Evolutionary conservation across 108 stramenopile species (phyloP).

Genomic region (Parmales sp.): DNA sequence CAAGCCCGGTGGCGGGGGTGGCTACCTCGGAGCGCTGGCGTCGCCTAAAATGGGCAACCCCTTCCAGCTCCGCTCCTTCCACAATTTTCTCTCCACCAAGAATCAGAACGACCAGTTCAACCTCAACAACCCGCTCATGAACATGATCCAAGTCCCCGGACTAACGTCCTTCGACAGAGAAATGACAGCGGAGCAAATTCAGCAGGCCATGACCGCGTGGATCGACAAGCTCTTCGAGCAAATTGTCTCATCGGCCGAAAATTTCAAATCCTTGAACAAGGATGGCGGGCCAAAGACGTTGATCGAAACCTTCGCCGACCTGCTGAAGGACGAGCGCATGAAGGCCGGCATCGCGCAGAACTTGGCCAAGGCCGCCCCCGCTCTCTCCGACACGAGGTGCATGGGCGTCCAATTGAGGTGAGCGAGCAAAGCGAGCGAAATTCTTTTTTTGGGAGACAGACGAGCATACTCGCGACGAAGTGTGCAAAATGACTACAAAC

Average conservation of each 20-base stretch:
- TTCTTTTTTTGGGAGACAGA: too few relatives aligned
- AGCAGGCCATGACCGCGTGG: neutral
- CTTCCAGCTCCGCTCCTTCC: slow-evolving; percentile 41
- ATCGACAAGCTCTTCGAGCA: neutral
- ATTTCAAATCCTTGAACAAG: slow-evolving; percentile 48
- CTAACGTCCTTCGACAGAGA: neutral
- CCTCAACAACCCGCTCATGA: neutral
- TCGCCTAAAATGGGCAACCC: slow-evolving; percentile 75
- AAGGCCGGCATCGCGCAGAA: slow-evolving; percentile 71
- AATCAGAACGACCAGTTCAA: neutral
- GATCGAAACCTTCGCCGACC: slow-evolving; percentile 70
- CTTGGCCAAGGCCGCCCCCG: slow-evolving; percentile 70
- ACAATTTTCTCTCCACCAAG: neutral
- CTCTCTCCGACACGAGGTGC: slow-evolving; percentile 71
- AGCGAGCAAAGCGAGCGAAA: too few relatives aligned
- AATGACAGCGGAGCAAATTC: slow-evolving; percentile 2
- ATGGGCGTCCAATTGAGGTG: slow-evolving; percentile 78
- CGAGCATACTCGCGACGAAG: too few relatives aligned
- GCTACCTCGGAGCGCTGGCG: slow-evolving; percentile 72
- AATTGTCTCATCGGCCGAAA: slow-evolving; percentile 9
- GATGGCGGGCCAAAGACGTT: too few relatives aligned
- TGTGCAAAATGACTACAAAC: too few relatives aligned
- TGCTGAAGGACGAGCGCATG: slow-evolving; percentile 58
- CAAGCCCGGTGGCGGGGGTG: slow-evolving; percentile 54
- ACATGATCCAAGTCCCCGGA: neutral